These are phyloP conservation scores for Helianthus tuberosus DNA, from an alignment of 129 eudicot genomes.

Conservation along the genomic window DNA sequence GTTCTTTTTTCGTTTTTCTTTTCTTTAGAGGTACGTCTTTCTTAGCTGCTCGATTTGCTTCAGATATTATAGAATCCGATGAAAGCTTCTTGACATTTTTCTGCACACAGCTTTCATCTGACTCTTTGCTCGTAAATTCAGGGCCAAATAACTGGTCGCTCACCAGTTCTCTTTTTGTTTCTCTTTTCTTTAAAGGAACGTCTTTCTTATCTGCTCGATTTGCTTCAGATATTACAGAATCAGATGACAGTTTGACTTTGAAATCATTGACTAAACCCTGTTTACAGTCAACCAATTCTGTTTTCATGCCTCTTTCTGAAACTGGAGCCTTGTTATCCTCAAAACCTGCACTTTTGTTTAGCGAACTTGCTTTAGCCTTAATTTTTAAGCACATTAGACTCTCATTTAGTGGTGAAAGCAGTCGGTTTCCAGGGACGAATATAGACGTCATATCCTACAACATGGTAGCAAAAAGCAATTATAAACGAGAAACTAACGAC, in stretches of 20 bases:
- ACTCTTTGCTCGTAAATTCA: slow-evolving; percentile 36
- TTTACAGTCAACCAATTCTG: slow-evolving; percentile 31
- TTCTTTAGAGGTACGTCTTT: slow-evolving; percentile 45
- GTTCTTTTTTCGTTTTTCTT: slow-evolving; percentile 44
- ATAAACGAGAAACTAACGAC: background rate
- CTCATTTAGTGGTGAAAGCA: slow-evolving; percentile 82
- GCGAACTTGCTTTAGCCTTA: slow-evolving; percentile 33
- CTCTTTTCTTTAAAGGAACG: slow-evolving; percentile 48
- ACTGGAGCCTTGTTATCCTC: slow-evolving; percentile 23
- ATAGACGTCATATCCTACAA: slow-evolving; percentile 66
- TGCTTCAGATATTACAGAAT: slow-evolving; percentile 31
- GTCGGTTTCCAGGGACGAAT: slow-evolving; percentile 48
- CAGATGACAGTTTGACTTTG: slow-evolving; percentile 37
- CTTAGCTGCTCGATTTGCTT: slow-evolving; percentile 38
- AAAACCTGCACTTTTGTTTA: slow-evolving; percentile 29
- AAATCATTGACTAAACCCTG: slow-evolving; percentile 30
- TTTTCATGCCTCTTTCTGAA: slow-evolving; percentile 22
- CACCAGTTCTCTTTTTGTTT: slow-evolving; percentile 36
- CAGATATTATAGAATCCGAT: slow-evolving; percentile 29
- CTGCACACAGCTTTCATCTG: slow-evolving; percentile 36
- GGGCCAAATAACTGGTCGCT: slow-evolving; percentile 33
- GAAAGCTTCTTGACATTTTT: slow-evolving; percentile 24
- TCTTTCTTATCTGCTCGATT: slow-evolving; percentile 39
- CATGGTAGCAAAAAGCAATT: slow-evolving; percentile 14
- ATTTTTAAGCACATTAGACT: slow-evolving; percentile 43